These are phyloP conservation scores for Starmerella khaoyaiensis DNA, from an alignment of 805 yeast genomes.

Conservation along the genomic window DNA sequence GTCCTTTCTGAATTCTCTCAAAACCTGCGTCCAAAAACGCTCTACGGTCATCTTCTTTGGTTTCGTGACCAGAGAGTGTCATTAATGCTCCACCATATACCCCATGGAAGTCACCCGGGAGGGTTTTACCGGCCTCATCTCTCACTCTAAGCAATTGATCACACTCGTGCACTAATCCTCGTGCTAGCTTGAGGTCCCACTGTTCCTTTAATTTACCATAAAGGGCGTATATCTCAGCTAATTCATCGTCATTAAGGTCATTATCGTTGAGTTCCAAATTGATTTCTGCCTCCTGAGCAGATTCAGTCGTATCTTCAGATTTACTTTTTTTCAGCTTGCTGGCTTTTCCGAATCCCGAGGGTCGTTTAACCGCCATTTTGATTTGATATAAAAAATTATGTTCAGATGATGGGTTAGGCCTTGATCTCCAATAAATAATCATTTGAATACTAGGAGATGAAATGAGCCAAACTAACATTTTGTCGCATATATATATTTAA, in stretches of 20 bases:
- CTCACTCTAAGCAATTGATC: conserved; percentile 47
- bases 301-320: conserved; percentile 1
- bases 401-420: too few species aligned
- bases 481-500: too few species aligned
- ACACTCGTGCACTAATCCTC: conserved; percentile 87
- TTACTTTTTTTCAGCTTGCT: conserved; percentile 34
- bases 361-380: conserved; percentile 41
- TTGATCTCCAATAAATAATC: too few species aligned
- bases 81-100: conserved; percentile 55
- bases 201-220: conserved; percentile 51
- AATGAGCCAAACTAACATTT: too few species aligned
- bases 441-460: too few species aligned
- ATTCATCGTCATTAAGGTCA: conserved; percentile 65
- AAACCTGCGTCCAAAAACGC: conserved; percentile 59
- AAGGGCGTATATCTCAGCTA: conserved; percentile 61
- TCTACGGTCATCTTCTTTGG: conserved; percentile 21
- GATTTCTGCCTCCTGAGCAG: conserved; percentile 31
- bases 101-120: conserved; percentile 42
- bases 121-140: conserved; percentile 20
- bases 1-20: conserved; percentile 54
- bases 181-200: conserved; percentile 33
- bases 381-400: too few species aligned
- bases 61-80: conserved; percentile 25
- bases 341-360: conserved; percentile 50
- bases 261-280: conserved; percentile 57